Base-by-base conservation (phyloP, 1,139 yeast genomes). In the Nadsonia commutata region DNA sequence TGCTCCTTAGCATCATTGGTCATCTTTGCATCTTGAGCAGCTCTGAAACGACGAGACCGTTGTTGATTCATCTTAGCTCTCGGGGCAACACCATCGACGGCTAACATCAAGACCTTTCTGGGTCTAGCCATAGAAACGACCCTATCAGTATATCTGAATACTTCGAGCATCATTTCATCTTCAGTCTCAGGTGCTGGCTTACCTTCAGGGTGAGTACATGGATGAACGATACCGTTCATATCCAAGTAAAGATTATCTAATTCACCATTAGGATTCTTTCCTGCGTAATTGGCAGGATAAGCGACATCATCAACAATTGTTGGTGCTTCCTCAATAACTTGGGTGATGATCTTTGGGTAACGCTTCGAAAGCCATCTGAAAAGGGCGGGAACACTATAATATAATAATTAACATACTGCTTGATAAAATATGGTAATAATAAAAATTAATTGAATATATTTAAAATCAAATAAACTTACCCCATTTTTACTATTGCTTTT, bases 11-110 rank as follows among this genome's bases (percentile, higher is more conserved):
- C 62, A 11, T 52, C 48, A 18, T 48, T 46, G 3, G 48, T 50
- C 18, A 43, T 45, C 17, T 46, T 52, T 1, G 96, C 96, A 52
- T 90, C 98, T 56, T 79, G 76, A 0, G 96, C 97, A n/a, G 94
- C 76, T 53, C 95, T 71, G 64, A 90, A 90, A 59, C 99, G 77
- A 66, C 99, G 78, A 2, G 95, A 78, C 52, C 99, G 74, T 64
- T 90, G 99, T 62, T 90, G 98, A 63, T 93, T 93, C 97, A 93
- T 88, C 63, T 90, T 90, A 39, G 98, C 98, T 56, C 98, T 70
- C 19, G 99, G 99, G 1, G 98, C 98, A 41, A 93, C 98, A 48
- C 98, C 99, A 67, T 93, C 99, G 43, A 93, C 94, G 1, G 98
- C 97, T 94, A 93, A 88, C 62, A 82, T 88, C 54, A 93, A 84